Evolutionary conservation across 78 protist species (phyloP), one percentile per base, ranked within the genome.

Genomic region (Dictyostelium discoideum): DNA sequence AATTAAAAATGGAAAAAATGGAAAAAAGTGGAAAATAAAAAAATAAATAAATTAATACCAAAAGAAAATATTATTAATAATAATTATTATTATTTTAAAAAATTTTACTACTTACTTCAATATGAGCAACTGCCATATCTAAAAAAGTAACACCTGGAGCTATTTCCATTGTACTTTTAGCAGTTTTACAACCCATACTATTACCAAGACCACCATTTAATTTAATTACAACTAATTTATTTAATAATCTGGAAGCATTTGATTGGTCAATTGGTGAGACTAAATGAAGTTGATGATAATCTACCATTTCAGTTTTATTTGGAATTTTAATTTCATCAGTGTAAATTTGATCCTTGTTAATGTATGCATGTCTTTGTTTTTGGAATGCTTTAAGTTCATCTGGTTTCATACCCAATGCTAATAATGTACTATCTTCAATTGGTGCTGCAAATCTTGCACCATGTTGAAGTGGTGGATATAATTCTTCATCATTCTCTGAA

Each of bases 201-300:
- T 81, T 93, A 72, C 97, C 97, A 14, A 98, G 97, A 29, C 99
- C 99, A 16, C 99, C 99, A 92, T 99, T 99, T 85, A 99, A 97
- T 93, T 99, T 98, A 32, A 99, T 87, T 5, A 99, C 98, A 8
- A 95, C 99, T 5, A 97, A 88, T 57, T 87, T 54, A 22, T 50
- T 9, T 39, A 98, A 80, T 67, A 97, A 54, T 48, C 86, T 65
- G 0, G 79, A 18, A 22, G 90, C 96, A 73, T 86, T 85, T 11
- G 88, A 50, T 6, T 18, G 32, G 54, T 90, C 87, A 4, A 90
- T 13, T 10, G 94, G 94, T 29, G 94, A 90, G 65, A 82, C 73
- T 1, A 90, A 22, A 54, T 65, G 82, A 5, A 90, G 48, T 29
- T 80, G 86, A n/a, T 90, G 69, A 50, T 90, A 90, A 39, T 90